phyloP scores from a whole-genome alignment of 441 rosid species.

The Eutrema salsugineum region DNA sequence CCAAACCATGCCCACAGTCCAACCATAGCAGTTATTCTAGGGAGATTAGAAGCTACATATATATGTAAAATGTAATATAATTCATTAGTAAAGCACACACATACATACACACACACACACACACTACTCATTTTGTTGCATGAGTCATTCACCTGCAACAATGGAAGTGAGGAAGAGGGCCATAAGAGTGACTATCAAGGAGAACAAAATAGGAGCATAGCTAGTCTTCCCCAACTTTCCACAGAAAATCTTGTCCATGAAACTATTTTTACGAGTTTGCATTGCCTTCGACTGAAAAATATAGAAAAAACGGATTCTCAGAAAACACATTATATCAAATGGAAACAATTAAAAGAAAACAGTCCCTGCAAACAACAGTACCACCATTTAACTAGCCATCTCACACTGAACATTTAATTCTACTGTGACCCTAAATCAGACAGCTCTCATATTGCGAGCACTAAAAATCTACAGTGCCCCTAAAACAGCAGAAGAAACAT shows the following conservation, averaged over 20 bases:
- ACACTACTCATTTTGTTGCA: constrained; percentile 6
- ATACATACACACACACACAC: neutral
- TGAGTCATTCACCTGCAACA: constrained; percentile 50
- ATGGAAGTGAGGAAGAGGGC: constrained; percentile 75
- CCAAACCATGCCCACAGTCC: constrained; percentile 85
- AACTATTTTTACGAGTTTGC: constrained; percentile 36
- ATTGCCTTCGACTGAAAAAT: constrained; percentile 62
- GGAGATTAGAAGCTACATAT: constrained; percentile 62
- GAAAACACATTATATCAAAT: constrained; percentile 1
- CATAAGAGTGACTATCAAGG: constrained; percentile 39
- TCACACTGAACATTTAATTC: neutral
- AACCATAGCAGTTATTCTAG: constrained; percentile 78
- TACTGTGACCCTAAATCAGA: neutral
- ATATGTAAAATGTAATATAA: constrained; percentile 28
- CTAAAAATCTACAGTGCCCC: neutral
- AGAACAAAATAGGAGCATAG: constrained; percentile 72
- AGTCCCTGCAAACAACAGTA: neutral
- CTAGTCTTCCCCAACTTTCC: constrained; percentile 55
- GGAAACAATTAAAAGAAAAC: neutral
- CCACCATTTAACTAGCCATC: neutral
- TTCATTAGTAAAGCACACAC: neutral
- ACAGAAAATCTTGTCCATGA: constrained; percentile 48
- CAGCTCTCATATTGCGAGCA: neutral
- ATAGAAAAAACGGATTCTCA: neutral
- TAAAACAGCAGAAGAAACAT: neutral